Base-by-base conservation (phyloP, 257 asterid species). In the Forsythia viridissima region DNA sequence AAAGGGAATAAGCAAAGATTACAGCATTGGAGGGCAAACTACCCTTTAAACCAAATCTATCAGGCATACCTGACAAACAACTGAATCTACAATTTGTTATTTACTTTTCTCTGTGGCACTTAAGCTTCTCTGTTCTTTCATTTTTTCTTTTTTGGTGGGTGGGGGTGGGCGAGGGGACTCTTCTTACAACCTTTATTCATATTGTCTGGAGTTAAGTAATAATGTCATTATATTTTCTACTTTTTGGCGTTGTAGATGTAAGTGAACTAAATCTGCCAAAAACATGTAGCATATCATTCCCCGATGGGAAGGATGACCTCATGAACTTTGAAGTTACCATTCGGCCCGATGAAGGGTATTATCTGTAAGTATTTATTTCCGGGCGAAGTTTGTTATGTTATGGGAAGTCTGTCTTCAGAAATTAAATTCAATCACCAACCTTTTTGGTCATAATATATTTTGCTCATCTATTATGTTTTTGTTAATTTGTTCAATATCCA, bases 241-340 rank as follows among this genome's bases (percentile, higher is more conserved):
- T 44, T 55, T 11, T 24, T 71, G 74, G 40, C 52, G 20, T 74
- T 80, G 82, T 69, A 90, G 92, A 90, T 86, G 88, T 90, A 73
- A 88, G 91, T 63, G 94, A 90, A 78, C 80, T 90, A 67, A 90
- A 88, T 83, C 85, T 90, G 42, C 94, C 91, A 12, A 84, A 83
- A 74, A 87, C 88, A 72, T 90, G 92, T 75, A 76, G 66, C 76
- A 87, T 90, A 44, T 59, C 88, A 61, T 90, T 90, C 80, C 91
- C 92, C 52, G 87, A 87, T 83, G 92, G 92, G 76, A 83, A 83
- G 83, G 94, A 90, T 73, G 89, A 90, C 57, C 88, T 90, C 36
- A 90, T 90, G 94, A 88, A 80, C 86, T 90, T 90, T 77, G 94
- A 88, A 83, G 94, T 90, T 63, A 82, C 92, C 63, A 87, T 90